These are phyloP conservation scores for Rhodomyrtus psidioides DNA, from an alignment of 441 rosid species.

Conservation along the genomic window DNA sequence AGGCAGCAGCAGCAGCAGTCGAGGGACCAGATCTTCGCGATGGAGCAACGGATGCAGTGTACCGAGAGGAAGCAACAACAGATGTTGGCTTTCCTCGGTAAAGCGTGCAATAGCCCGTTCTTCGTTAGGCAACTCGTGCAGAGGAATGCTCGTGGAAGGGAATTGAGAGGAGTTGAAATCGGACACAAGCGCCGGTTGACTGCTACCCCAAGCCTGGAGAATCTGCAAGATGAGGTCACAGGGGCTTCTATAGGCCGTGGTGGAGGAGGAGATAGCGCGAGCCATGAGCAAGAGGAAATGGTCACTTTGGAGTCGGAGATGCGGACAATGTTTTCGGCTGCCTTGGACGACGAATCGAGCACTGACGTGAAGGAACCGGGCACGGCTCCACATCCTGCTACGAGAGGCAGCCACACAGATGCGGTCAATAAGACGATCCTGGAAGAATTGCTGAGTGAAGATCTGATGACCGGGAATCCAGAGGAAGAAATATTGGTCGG, in stretches of 20 bases:
- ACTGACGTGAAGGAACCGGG: conserved; percentile 8
- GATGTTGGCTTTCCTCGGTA: conserved; percentile 2
- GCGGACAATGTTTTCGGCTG: conserved; percentile 33
- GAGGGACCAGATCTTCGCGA: not conserved
- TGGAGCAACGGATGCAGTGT: not conserved
- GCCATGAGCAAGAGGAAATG: conserved; percentile 14
- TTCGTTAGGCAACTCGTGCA: conserved; percentile 41
- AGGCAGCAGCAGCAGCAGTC: not conserved
- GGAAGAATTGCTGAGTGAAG: conserved; percentile 40
- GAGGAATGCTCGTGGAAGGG: conserved; percentile 27
- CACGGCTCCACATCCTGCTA: conserved; percentile 8
- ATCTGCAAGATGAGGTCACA: conserved; percentile 27
- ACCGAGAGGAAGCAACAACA: conserved; percentile 11
- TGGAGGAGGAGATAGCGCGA: conserved; percentile 1
- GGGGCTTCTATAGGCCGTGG: not conserved
- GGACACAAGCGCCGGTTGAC: conserved; percentile 58
- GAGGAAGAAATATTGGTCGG: conserved; percentile 18
- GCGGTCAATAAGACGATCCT: conserved; percentile 22
- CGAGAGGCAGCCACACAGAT: conserved; percentile 7
- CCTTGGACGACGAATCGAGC: conserved; percentile 37
- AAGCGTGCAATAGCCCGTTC: conserved; percentile 23
- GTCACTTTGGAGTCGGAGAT: conserved; percentile 29
- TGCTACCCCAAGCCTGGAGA: conserved; percentile 40
- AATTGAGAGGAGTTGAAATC: conserved; percentile 20
- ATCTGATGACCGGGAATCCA: conserved; percentile 18